Conservation (phyloP, 2,329 filamentous ascomycete genomes). For the Didymosphaeria variabile region DNA sequence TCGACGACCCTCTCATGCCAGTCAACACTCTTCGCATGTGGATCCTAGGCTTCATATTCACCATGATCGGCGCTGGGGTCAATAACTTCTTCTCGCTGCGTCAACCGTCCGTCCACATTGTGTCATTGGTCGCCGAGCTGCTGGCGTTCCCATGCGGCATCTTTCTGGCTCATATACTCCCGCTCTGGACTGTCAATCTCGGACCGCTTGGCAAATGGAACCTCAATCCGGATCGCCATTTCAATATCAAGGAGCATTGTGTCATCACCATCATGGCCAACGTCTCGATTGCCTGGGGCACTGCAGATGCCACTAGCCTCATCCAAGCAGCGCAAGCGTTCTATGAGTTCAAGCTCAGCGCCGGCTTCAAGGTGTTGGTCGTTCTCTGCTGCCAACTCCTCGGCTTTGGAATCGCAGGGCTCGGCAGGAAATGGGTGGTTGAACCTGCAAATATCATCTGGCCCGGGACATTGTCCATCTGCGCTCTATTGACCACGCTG, state of each 20-base stretch:
- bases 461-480: slow-evolving; percentile 87
- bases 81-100: slow-evolving; percentile 89
- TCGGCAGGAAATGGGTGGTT: slow-evolving; percentile 82
- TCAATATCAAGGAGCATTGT: slow-evolving; percentile 13
- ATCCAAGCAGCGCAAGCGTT: slow-evolving; percentile 63
- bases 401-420: slow-evolving; percentile 84
- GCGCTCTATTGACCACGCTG: slow-evolving; percentile 86
- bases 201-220: slow-evolving; percentile 11
- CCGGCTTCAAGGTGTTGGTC: slow-evolving; percentile 83
- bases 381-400: slow-evolving; percentile 87
- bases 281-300: slow-evolving; percentile 1
- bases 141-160: slow-evolving; percentile 9
- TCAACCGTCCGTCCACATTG: slow-evolving; percentile 78
- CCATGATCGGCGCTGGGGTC: slow-evolving; percentile 80
- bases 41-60: slow-evolving; percentile 80
- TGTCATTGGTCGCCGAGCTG: slow-evolving; percentile 3
- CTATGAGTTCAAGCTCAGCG: slow-evolving; percentile 80
- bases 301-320: slow-evolving; percentile 11
- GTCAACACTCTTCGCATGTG: slow-evolving; percentile 92
- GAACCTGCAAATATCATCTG: slow-evolving; percentile 90
- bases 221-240: slow-evolving; percentile 12
- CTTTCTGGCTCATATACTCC: slow-evolving; percentile 3
- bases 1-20: slow-evolving; percentile 78
- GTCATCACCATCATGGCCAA: neutral
- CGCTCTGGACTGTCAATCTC: slow-evolving; percentile 6